phyloP scores from a whole-genome alignment of 441 rosid genomes.

The Adansonia gregorii region DNA sequence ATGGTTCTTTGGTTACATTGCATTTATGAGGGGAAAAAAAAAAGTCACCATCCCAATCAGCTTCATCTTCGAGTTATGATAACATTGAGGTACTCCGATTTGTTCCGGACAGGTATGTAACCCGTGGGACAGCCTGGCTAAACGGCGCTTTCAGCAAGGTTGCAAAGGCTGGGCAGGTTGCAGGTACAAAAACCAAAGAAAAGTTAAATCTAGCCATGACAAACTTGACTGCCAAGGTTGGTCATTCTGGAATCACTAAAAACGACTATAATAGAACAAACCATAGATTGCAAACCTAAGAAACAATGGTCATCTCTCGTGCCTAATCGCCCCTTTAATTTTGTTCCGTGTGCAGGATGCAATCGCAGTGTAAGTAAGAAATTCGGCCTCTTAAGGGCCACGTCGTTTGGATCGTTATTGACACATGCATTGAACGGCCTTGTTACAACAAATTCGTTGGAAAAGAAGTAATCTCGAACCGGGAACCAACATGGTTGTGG shows the following conservation, averaged over 20 bases:
- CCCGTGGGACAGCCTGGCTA: constrained; percentile 89
- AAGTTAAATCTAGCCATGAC: constrained; percentile 81
- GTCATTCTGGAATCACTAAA: not conserved
- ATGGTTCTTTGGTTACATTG: not conserved
- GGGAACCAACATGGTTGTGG: constrained; percentile 27
- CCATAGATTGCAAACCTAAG: not conserved
- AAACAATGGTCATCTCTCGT: not conserved
- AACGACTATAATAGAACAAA: not conserved
- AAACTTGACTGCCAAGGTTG: constrained; percentile 83
- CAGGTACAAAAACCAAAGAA: constrained; percentile 86
- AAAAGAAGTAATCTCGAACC: constrained; percentile 17
- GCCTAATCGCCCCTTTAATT: not conserved
- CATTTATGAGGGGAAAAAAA: not conserved
- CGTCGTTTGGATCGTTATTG: constrained; percentile 13
- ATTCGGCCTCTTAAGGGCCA: not conserved
- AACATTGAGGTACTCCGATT: constrained; percentile 17
- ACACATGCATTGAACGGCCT: not conserved
- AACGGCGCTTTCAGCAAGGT: constrained; percentile 88
- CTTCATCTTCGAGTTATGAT: not conserved
- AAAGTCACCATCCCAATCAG: not conserved
- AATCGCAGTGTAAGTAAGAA: constrained; percentile 58
- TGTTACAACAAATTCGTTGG: not conserved
- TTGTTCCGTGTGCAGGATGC: constrained; percentile 55
- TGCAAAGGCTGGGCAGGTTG: constrained; percentile 87
- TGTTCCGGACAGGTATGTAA: constrained; percentile 63